These are phyloP conservation scores for Waltergamsia citrina DNA, from an alignment of 2,329 filamentous ascomycete genomes.

Conservation along the genomic window DNA sequence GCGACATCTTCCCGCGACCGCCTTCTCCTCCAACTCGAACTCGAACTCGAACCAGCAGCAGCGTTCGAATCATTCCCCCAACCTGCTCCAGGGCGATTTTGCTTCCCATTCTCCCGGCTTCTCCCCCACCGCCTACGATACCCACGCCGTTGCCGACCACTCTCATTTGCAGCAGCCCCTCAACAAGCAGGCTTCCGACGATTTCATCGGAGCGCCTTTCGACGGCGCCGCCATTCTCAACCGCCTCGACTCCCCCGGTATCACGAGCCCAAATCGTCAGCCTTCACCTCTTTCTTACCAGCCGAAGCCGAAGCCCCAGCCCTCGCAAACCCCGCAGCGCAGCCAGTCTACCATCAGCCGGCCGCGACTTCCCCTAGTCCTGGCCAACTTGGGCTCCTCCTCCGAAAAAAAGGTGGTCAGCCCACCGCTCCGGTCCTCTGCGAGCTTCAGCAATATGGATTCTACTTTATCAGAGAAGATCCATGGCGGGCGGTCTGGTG, in stretches of 20 bases:
- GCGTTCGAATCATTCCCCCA: constrained; percentile 36
- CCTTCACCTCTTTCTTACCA: constrained; percentile 17
- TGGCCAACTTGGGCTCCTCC: constrained; percentile 40
- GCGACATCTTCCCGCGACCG: constrained; percentile 26
- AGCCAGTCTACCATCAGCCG: constrained; percentile 16
- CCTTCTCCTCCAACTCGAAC: no score
- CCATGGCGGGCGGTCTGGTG: constrained; percentile 15
- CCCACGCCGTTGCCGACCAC: constrained; percentile 7
- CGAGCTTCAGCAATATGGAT: constrained; percentile 36
- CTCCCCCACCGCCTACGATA: neutral
- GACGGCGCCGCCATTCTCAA: constrained; percentile 53
- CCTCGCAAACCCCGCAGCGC: constrained; percentile 9
- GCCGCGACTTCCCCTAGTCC: constrained; percentile 18
- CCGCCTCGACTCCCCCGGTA: constrained; percentile 42
- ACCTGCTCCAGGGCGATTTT: constrained; percentile 35
- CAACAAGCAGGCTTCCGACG: constrained; percentile 29
- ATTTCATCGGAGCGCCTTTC: constrained; percentile 56
- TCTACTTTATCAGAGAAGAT: constrained; percentile 25
- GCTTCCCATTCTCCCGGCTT: constrained; percentile 18
- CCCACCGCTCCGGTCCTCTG: constrained; percentile 54
- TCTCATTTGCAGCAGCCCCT: constrained; percentile 13
- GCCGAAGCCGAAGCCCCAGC: constrained; percentile 9
- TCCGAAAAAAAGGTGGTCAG: constrained; percentile 40
- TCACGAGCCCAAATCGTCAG: constrained; percentile 12
- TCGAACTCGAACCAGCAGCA: constrained; percentile 7